Percentiles rank a stretch among this genome's conserved stretches.
Evolutionary conservation across 768 basidiomycete genomes (phyloP).

Genomic region (Pholiota microspora): DNA sequence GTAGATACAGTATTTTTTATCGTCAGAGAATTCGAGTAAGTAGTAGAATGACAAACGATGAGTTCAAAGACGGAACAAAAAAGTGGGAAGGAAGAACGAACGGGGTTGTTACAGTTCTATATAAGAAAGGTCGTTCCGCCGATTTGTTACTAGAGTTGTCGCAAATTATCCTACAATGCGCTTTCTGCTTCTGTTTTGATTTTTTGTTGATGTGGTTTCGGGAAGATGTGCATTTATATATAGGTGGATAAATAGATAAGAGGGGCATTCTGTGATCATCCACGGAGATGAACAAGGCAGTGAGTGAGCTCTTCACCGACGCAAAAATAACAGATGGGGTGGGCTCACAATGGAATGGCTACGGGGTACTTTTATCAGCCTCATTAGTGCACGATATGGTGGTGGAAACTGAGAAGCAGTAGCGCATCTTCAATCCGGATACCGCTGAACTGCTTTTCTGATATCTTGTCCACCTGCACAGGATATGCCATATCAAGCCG

Average conservation of each 20-base stretch:
- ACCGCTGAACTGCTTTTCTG: constrained; percentile 42
- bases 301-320: background rate
- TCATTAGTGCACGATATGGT: constrained; percentile 54
- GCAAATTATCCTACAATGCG: background rate
- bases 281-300: too few relatives aligned
- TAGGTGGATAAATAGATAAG: constrained; percentile 18
- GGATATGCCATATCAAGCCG: constrained; percentile 19
- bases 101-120: background rate
- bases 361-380: constrained; percentile 17
- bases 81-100: background rate
- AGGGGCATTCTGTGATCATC: constrained; percentile 18
- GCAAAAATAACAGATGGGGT: background rate
- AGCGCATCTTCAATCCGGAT: constrained; percentile 75
- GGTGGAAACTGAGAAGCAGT: constrained; percentile 72
- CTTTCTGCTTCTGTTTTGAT: constrained; percentile 7
- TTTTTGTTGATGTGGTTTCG: constrained; percentile 10
- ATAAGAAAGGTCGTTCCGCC: background rate
- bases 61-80: too few relatives aligned
- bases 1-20: background rate
- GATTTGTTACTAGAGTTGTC: background rate
- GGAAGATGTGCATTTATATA: constrained; percentile 5
- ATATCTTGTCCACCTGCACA: constrained; percentile 49
- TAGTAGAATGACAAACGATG: background rate
- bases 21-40: background rate
- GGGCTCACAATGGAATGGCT: constrained; percentile 17